Percentiles rank a stretch among this genome's conserved stretches.
Conservation (phyloP, 805 yeast genomes). For the Candida ipomoeae region DNA sequence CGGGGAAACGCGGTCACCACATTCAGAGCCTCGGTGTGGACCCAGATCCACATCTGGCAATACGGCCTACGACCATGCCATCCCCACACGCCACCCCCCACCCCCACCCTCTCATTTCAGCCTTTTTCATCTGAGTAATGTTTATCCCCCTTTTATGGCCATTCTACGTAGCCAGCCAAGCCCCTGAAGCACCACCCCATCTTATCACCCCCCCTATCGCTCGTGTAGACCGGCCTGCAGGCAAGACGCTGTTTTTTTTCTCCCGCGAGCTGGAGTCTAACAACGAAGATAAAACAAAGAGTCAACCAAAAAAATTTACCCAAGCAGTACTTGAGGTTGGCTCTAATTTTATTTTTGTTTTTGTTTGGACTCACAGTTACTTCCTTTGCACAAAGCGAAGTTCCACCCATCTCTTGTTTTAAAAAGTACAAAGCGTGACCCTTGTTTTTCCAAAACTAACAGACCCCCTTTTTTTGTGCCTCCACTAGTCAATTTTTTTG, state of each 20-base stretch:
- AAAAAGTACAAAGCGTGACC: neutral
- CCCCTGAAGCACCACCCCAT: neutral
- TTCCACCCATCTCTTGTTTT: neutral
- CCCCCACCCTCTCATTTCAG: no score
- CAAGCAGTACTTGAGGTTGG: neutral
- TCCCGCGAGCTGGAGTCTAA: slow-evolving; percentile 4
- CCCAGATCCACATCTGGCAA: neutral
- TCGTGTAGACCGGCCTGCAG: slow-evolving; percentile 1
- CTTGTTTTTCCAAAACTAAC: neutral
- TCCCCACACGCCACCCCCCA: no score
- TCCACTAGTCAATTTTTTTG: slow-evolving; percentile 2
- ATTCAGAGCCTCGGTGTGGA: neutral
- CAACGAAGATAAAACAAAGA: slow-evolving; percentile 1
- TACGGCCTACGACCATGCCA: neutral
- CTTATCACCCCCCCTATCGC: slow-evolving; percentile 5
- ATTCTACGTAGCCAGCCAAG: neutral
- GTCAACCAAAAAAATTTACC: slow-evolving; percentile 1
- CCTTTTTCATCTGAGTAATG: neutral
- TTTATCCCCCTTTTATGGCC: neutral
- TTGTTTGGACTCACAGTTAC: neutral
- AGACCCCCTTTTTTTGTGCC: neutral
- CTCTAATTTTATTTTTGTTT: neutral
- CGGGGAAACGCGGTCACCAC: slow-evolving; percentile 1
- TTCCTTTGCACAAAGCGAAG: neutral
- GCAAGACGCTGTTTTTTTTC: neutral